Evolutionary conservation across 164 flowering plant genomes (phyloP).

Genomic region (Vitis vinifera): ASM3070453v1 NC_081808.1:884001-884500

Average conservation of each 20-base stretch:
- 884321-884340: too few species aligned
- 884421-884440: conserved; percentile 42
- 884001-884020: too few species aligned
- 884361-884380: too few species aligned
- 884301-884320: too few species aligned
- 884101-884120: too few species aligned
- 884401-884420: not conserved
- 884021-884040: too few species aligned
- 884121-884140: not conserved
- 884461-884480: conserved; percentile 89
- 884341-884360: too few species aligned
- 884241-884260: not conserved
- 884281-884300: too few species aligned
- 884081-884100: too few species aligned
- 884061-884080: too few species aligned
- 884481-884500: conserved; percentile 83
- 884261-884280: not conserved
- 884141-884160: not conserved
- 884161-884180: not conserved
- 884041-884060: too few species aligned
- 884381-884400: too few species aligned
- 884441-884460: conserved; percentile 93
- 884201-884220: not conserved
- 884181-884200: not conserved
- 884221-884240: not conserved